Evolutionary conservation across 192 early-diverging fungal species (phyloP).

Genomic region (Jimgerdemannia lactiflua): DNA sequence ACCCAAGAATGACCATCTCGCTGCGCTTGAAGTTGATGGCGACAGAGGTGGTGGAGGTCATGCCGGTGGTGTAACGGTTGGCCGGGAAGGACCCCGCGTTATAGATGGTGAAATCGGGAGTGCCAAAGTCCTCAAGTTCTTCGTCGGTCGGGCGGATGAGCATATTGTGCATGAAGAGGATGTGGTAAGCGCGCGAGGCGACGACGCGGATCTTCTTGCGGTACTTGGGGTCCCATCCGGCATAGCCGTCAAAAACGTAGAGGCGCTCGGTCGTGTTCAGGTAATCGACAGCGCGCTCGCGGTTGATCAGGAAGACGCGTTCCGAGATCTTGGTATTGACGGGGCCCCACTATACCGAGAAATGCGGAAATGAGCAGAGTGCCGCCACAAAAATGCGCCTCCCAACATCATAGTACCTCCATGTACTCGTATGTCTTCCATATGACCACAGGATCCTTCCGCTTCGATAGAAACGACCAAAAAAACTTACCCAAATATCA

Average conservation of each 20-base stretch:
- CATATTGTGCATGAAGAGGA: conserved; percentile 99
- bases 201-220: conserved; percentile 96
- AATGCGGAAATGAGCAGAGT: too few species aligned
- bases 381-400: too few species aligned
- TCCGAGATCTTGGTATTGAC: conserved; percentile 91
- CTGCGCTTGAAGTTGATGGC: conserved; percentile 88
- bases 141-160: conserved; percentile 91
- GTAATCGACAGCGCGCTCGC: conserved; percentile 94
- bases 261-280: conserved; percentile 91
- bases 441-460: too few species aligned
- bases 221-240: conserved; percentile 98
- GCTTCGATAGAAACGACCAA: background rate
- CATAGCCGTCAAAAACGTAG: conserved; percentile 96
- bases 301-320: conserved; percentile 87
- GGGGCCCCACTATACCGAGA: conserved; percentile 73
- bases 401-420: too few species aligned
- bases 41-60: conserved; percentile 93
- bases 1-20: conserved; percentile 98
- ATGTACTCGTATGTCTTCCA: too few species aligned
- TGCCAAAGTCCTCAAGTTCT: conserved; percentile 90
- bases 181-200: conserved; percentile 93
- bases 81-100: conserved; percentile 95
- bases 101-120: conserved; percentile 97
- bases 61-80: conserved; percentile 90
- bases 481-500: conserved; percentile 72